phyloP scores from a whole-genome alignment of 2,329 filamentous ascomycete genomes.

The Trichocomaceae sp. region DNA sequence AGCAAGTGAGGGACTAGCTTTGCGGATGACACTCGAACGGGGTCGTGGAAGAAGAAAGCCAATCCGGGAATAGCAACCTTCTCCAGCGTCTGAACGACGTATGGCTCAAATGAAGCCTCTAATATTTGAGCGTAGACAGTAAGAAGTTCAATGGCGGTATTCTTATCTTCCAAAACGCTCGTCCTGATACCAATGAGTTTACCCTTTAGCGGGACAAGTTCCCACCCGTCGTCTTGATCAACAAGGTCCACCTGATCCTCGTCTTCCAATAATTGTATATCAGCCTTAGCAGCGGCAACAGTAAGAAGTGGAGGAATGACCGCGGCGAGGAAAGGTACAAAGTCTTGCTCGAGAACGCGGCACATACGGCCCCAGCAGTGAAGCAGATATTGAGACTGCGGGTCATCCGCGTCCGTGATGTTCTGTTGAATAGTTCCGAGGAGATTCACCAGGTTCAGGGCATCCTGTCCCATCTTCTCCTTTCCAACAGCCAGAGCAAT shows the following conservation, averaged over 20 bases:
- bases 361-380: constrained; percentile 99
- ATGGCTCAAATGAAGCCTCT: constrained; percentile 86
- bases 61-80: constrained; percentile 90
- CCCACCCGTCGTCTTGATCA: constrained; percentile 94
- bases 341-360: constrained; percentile 81
- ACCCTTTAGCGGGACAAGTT: constrained; percentile 90
- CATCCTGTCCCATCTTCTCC: constrained; percentile 81
- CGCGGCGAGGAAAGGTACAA: constrained; percentile 82
- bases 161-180: constrained; percentile 94
- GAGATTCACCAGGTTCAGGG: constrained; percentile 77
- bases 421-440: constrained; percentile 78
- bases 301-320: constrained; percentile 93
- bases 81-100: constrained; percentile 88
- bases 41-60: constrained; percentile 98
- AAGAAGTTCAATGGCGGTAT: constrained; percentile 98
- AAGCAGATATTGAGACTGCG: constrained; percentile 92
- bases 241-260: constrained; percentile 90
- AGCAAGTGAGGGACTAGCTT: constrained; percentile 91
- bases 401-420: constrained; percentile 87
- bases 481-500: constrained; percentile 94
- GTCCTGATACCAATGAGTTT: constrained; percentile 99
- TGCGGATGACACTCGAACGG: constrained; percentile 87
- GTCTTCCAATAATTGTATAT: constrained; percentile 92
- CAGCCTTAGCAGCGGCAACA: constrained; percentile 88
- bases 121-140: constrained; percentile 95